These are phyloP conservation scores for Monilinia vaccinii-corymbosi DNA, from an alignment of 2,329 filamentous ascomycete species.

Conservation along the genomic window DNA sequence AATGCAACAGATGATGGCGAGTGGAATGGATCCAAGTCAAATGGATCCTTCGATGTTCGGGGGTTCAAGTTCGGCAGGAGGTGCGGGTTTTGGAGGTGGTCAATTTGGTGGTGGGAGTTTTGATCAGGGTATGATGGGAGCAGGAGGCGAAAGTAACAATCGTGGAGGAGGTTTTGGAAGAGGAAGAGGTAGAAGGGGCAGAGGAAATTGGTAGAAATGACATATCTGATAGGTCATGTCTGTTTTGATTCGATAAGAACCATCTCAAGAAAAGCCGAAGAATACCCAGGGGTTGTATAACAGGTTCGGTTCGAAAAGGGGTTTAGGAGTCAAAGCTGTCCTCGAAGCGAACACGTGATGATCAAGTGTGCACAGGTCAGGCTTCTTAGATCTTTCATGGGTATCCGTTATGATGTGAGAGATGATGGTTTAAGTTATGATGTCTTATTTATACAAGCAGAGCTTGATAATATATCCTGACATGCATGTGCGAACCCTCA, in stretches of 20 bases:
- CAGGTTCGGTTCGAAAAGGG: constrained; percentile 1
- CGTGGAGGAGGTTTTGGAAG: constrained; percentile 29
- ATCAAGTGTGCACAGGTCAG: neutral
- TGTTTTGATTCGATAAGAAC: neutral
- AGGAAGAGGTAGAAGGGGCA: constrained; percentile 25
- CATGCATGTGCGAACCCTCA: neutral
- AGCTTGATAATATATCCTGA: no score
- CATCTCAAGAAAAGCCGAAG: neutral
- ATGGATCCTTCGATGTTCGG: constrained; percentile 59
- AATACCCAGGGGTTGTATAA: neutral
- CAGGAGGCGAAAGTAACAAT: constrained; percentile 22
- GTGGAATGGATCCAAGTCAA: constrained; percentile 55
- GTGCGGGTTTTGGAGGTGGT: constrained; percentile 34
- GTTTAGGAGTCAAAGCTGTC: neutral
- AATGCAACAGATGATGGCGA: constrained; percentile 63
- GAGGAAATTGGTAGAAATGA: constrained; percentile 21
- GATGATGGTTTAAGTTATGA: neutral
- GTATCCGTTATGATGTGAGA: neutral
- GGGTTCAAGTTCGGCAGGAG: constrained; percentile 41
- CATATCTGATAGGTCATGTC: neutral
- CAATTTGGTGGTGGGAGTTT: constrained; percentile 26
- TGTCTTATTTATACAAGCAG: neutral
- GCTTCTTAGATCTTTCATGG: neutral
- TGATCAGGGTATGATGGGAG: constrained; percentile 24
- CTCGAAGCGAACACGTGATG: constrained; percentile 6